These are phyloP conservation scores for Scheffersomyces illinoinensis DNA, from an alignment of 1,139 yeast species.

Conservation along the genomic window DNA sequence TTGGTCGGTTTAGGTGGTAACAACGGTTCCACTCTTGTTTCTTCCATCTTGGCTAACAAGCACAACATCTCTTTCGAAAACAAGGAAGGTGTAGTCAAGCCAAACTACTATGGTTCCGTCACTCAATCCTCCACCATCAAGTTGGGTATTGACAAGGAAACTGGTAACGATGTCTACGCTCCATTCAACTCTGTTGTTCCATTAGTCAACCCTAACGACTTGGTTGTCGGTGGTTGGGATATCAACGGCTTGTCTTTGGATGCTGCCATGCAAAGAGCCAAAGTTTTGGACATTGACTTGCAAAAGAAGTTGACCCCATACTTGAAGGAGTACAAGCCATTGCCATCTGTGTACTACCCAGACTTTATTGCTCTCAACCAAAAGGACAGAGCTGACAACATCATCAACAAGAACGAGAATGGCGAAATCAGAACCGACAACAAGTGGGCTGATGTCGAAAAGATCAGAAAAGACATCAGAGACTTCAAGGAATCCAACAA, in stretches of 20 bases:
- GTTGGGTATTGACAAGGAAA: constrained; percentile 73
- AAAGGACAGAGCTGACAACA: constrained; percentile 87
- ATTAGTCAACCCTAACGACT: constrained; percentile 85
- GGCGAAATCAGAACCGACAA: constrained; percentile 56
- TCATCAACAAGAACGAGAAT: constrained; percentile 57
- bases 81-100: constrained; percentile 76
- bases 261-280: constrained; percentile 80
- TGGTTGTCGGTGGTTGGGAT: constrained; percentile 95
- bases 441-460: constrained; percentile 92
- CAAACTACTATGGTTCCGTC: constrained; percentile 94
- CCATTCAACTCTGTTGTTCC: constrained; percentile 92
- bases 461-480: constrained; percentile 78
- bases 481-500: constrained; percentile 72
- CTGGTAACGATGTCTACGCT: constrained; percentile 86
- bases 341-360: constrained; percentile 89
- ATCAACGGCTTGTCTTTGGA: constrained; percentile 71
- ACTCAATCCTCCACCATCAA: constrained; percentile 91
- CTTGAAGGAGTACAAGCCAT: constrained; percentile 65
- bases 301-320: constrained; percentile 74
- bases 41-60: constrained; percentile 84
- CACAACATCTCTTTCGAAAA: constrained; percentile 76
- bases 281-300: constrained; percentile 83
- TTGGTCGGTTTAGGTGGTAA: constrained; percentile 96
- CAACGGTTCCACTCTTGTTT: constrained; percentile 89
- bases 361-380: constrained; percentile 97